A percentile compares a stretch with the other conserved stretches of the same genome.
Evolutionary conservation across 192 early-diverging fungal genomes (phyloP).

Genomic region (Backusella psychrophila): DNA sequence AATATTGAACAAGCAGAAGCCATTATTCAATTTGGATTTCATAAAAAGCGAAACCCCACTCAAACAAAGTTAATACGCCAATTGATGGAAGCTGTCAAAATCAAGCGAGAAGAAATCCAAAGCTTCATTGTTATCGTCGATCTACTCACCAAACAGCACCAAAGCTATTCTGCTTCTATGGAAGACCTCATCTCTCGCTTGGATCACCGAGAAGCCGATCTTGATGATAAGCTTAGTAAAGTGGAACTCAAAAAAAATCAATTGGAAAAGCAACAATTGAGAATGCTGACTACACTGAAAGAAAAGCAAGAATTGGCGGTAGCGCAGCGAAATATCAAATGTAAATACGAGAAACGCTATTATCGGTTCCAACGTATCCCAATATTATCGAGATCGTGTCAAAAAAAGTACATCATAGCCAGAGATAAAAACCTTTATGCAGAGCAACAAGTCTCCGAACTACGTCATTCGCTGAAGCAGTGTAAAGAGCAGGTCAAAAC

Average conservation of each 20-base stretch:
- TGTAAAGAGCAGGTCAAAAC: not conserved
- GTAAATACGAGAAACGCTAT: not conserved
- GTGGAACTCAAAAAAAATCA: not conserved
- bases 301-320: not conserved
- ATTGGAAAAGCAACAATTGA: not conserved
- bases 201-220: not conserved
- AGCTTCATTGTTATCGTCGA: not conserved
- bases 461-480: not conserved
- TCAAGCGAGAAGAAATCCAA: not conserved
- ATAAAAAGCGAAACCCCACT: not conserved
- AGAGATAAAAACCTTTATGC: not conserved
- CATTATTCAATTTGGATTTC: not conserved
- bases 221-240: not conserved
- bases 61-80: not conserved
- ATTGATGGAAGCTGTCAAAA: slow-evolving; percentile 5
- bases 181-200: not conserved
- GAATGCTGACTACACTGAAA: not conserved
- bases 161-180: not conserved
- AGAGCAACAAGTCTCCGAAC: slow-evolving; percentile 8
- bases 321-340: not conserved
- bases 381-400: not conserved
- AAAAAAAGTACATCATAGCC: not conserved
- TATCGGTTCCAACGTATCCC: not conserved
- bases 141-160: not conserved
- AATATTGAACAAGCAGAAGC: slow-evolving; percentile 11